Conservation (phyloP, 23 red algal species). For the Gracilaria gracilis region DNA sequence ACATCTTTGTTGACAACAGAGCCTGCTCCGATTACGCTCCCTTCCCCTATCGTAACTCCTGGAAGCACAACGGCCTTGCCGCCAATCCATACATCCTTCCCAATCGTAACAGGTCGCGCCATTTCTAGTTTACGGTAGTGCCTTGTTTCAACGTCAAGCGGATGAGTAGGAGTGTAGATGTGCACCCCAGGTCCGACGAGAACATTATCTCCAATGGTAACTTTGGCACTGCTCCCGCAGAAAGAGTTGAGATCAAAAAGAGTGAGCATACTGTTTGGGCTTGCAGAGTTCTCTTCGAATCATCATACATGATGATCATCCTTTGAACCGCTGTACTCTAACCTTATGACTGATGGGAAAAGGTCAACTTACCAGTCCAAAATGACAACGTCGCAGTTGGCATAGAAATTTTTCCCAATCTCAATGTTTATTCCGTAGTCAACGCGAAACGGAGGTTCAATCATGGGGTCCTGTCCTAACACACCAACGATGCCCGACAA, state of each 20-base stretch:
- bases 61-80: conserved; percentile 51
- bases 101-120: conserved; percentile 60
- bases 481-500: not conserved
- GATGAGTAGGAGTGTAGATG: conserved; percentile 70
- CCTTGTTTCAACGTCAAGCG: conserved; percentile 43
- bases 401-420: conserved; percentile 54
- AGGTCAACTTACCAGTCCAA: not conserved
- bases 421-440: conserved; percentile 61
- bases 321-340: not conserved
- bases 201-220: conserved; percentile 61
- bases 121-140: conserved; percentile 21
- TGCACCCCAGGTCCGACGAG: conserved; percentile 69
- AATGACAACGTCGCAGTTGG: conserved; percentile 43
- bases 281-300: not conserved
- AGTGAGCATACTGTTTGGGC: not conserved
- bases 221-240: not conserved
- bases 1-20: conserved; percentile 79
- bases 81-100: conserved; percentile 69
- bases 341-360: not conserved
- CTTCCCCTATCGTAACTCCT: conserved; percentile 59
- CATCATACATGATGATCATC: not conserved
- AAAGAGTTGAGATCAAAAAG: not conserved
- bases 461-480: not conserved
- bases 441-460: conserved; percentile 35
- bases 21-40: conserved; percentile 65